Evolutionary conservation across 2,329 filamentous ascomycete species (phyloP).

Genomic region (Trichoderma sp.): DNA sequence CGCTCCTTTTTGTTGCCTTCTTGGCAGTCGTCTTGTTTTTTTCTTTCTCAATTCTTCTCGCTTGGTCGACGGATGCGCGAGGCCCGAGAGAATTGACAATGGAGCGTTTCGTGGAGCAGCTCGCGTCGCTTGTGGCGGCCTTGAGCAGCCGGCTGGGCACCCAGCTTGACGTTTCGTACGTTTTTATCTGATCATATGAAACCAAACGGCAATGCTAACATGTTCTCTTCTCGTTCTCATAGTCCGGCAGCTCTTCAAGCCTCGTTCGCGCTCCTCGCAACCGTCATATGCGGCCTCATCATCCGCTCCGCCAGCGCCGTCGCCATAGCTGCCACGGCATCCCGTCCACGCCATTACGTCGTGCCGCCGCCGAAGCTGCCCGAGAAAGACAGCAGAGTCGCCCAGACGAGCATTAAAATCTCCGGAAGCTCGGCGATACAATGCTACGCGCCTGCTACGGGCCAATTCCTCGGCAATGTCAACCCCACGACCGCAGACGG

Average conservation of each 20-base stretch:
- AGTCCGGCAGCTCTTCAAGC: slow-evolving; percentile 31
- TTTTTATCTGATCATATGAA: background rate
- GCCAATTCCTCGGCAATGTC: slow-evolving; percentile 73
- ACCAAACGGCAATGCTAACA: background rate
- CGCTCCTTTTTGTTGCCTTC: background rate
- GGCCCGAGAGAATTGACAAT: background rate
- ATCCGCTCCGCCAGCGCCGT: slow-evolving; percentile 25
- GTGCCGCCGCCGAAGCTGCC: slow-evolving; percentile 62
- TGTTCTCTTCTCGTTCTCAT: background rate
- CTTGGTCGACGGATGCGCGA: background rate
- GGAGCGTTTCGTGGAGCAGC: slow-evolving; percentile 14
- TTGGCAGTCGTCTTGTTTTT: background rate
- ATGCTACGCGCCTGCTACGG: slow-evolving; percentile 88
- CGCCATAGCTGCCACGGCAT: slow-evolving; percentile 30
- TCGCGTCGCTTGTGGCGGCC: background rate
- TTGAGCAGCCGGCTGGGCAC: background rate
- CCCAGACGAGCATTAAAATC: slow-evolving; percentile 63
- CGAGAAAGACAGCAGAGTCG: slow-evolving; percentile 52
- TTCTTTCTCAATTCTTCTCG: no score
- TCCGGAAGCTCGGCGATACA: slow-evolving; percentile 66
- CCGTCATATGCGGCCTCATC: slow-evolving; percentile 33
- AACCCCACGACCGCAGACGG: slow-evolving; percentile 72
- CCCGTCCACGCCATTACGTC: slow-evolving; percentile 53
- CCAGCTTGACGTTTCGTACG: slow-evolving; percentile 27
- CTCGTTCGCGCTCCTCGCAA: slow-evolving; percentile 27